These are phyloP conservation scores for Aspergillus kassunensis DNA, from an alignment of 495 filamentous ascomycete species.

Conservation along the genomic window DNA sequence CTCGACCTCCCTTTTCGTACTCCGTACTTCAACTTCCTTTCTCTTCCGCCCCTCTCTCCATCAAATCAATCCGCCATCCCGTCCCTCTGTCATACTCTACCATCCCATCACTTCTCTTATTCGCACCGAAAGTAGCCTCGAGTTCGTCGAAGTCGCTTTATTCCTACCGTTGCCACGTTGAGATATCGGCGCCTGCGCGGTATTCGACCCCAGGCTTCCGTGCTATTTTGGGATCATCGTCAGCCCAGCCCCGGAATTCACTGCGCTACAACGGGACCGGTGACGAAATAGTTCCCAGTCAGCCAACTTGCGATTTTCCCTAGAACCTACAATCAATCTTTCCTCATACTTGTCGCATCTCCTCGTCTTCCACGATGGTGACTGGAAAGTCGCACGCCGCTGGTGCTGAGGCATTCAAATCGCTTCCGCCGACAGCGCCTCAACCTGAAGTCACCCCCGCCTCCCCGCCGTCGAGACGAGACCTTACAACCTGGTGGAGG, in stretches of 20 bases:
- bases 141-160: constrained; percentile 1
- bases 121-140: background rate
- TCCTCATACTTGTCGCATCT: background rate
- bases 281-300: constrained; percentile 27
- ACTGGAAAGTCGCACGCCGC: constrained; percentile 43
- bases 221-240: constrained; percentile 36
- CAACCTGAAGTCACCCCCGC: constrained; percentile 29
- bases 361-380: constrained; percentile 33
- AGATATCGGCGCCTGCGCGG: constrained; percentile 19
- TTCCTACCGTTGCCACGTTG: constrained; percentile 12
- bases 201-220: constrained; percentile 17
- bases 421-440: constrained; percentile 30
- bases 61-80: constrained; percentile 6
- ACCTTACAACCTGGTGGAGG: constrained; percentile 90
- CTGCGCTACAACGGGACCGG: constrained; percentile 30
- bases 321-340: background rate
- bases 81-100: background rate
- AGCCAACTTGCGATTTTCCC: constrained; percentile 5
- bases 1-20: constrained; percentile 15
- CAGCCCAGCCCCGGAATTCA: constrained; percentile 37
- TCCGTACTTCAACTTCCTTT: too few relatives aligned
- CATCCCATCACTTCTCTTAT: constrained; percentile 3
- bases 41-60: constrained; percentile 12
- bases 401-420: constrained; percentile 32
- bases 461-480: constrained; percentile 70